A percentile compares a stretch with the other conserved stretches of the same genome.
Conservation (phyloP, 495 filamentous ascomycete genomes). For the Aspergillus coremiiformis region DNA sequence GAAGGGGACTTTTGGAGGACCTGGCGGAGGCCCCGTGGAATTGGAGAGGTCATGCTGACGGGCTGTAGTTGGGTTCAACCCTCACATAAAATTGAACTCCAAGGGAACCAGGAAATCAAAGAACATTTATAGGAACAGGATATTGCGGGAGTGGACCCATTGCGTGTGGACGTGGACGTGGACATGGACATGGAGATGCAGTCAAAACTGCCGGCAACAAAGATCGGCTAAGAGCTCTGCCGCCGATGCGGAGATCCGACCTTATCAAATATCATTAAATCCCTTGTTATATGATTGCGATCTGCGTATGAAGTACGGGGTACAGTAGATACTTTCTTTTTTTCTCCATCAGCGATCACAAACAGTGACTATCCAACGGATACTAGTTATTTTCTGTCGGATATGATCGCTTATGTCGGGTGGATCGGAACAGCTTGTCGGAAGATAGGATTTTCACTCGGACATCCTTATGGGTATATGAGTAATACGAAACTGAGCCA, state of each 20-base stretch:
- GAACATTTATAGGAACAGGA: conserved; percentile 14
- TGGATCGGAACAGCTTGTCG: conserved; percentile 10
- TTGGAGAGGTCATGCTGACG: conserved; percentile 45
- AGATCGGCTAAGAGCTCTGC: conserved; percentile 42
- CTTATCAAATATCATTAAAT: conserved; percentile 6
- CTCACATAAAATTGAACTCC: neutral
- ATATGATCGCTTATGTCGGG: conserved; percentile 23
- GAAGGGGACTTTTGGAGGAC: conserved; percentile 73
- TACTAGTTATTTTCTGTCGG: too few species aligned
- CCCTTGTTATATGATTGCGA: too few species aligned
- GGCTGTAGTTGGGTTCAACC: neutral
- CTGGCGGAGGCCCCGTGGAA: conserved; percentile 60
- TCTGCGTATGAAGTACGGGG: too few species aligned
- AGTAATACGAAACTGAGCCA: too few species aligned
- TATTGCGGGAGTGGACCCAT: conserved; percentile 32
- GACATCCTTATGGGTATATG: too few species aligned
- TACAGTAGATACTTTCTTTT: too few species aligned
- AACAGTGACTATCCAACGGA: too few species aligned
- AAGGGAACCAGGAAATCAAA: neutral
- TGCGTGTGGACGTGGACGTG: conserved; percentile 16
- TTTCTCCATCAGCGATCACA: too few species aligned
- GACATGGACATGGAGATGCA: conserved; percentile 19
- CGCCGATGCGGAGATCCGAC: conserved; percentile 15
- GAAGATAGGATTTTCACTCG: conserved; percentile 5
- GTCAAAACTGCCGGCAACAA: conserved; percentile 29